Evolutionary conservation across 305 asterid species (phyloP).

Genomic region (Solanum hybrid): DNA sequence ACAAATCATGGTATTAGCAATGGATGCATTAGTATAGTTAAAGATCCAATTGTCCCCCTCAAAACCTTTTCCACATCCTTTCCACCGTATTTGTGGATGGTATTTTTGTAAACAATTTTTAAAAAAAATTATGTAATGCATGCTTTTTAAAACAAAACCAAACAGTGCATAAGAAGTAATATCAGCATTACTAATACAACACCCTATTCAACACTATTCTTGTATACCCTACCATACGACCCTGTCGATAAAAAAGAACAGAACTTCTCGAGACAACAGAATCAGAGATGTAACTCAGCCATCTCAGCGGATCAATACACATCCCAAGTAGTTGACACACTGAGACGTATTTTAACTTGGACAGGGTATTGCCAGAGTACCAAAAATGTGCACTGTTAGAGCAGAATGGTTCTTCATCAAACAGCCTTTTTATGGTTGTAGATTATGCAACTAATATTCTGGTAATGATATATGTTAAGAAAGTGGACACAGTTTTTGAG

Average conservation of each 20-base stretch:
- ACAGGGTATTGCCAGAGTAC: not conserved
- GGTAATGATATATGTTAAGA: not conserved
- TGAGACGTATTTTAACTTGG: not conserved
- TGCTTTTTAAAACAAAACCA: not conserved
- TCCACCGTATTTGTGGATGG: not conserved
- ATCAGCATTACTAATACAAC: not conserved
- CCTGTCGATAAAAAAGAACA: not conserved
- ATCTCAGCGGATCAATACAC: not conserved
- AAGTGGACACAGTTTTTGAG: not conserved
- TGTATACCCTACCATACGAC: not conserved
- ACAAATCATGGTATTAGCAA: not conserved
- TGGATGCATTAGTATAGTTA: not conserved
- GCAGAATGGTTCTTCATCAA: not conserved
- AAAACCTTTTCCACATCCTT: not conserved
- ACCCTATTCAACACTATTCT: not conserved
- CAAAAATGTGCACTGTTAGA: not conserved
- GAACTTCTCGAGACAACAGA: not conserved
- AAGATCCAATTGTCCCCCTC: not conserved
- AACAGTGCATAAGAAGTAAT: not conserved
- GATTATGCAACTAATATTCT: not conserved
- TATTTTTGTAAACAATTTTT: not conserved
- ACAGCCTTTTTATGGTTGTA: not conserved
- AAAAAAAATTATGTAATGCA: not conserved
- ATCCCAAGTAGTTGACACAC: not conserved
- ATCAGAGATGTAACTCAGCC: not conserved